phyloP scores from a whole-genome alignment of 2,329 filamentous ascomycete species.

The Mollisia scopiformis region DNA sequence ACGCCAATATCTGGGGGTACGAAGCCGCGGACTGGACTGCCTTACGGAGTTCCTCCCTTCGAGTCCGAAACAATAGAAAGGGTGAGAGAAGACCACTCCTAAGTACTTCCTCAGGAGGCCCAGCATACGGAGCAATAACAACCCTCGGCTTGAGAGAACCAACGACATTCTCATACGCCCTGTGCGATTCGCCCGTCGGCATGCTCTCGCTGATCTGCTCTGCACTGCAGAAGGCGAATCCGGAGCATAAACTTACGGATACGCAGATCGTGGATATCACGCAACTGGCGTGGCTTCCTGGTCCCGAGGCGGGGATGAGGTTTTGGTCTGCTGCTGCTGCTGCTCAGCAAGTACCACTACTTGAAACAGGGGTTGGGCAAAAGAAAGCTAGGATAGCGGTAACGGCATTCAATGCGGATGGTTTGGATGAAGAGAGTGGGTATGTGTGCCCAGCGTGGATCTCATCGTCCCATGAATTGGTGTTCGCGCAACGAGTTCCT shows the following conservation, averaged over 20 bases:
- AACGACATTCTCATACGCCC: conserved; percentile 56
- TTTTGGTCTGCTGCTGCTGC: conserved; percentile 52
- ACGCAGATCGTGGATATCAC: conserved; percentile 63
- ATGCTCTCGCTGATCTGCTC: conserved; percentile 58
- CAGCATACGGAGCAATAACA: background rate
- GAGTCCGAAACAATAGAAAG: background rate
- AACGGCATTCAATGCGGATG: conserved; percentile 29
- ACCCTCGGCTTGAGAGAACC: conserved; percentile 29
- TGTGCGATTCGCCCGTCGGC: conserved; percentile 64
- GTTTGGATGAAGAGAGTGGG: background rate
- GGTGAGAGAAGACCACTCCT: conserved; percentile 10
- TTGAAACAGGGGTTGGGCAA: background rate
- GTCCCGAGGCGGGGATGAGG: conserved; percentile 61
- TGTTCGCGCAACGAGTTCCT: conserved; percentile 28
- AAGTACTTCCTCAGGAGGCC: conserved; percentile 8
- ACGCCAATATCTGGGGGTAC: conserved; percentile 58
- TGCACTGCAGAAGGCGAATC: conserved; percentile 46
- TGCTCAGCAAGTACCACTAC: no score
- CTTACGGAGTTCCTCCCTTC: conserved; percentile 27
- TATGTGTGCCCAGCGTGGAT: conserved; percentile 34
- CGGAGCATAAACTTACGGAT: conserved; percentile 45
- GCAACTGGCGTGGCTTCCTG: conserved; percentile 67
- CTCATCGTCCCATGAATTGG: conserved; percentile 22
- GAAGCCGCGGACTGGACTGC: conserved; percentile 52
- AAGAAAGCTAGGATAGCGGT: conserved; percentile 24